Evolutionary conservation across 2,329 filamentous ascomycete species (phyloP), one percentile per base, ranked within the genome.

Genomic region (Ceratocystis ficicola): DNA sequence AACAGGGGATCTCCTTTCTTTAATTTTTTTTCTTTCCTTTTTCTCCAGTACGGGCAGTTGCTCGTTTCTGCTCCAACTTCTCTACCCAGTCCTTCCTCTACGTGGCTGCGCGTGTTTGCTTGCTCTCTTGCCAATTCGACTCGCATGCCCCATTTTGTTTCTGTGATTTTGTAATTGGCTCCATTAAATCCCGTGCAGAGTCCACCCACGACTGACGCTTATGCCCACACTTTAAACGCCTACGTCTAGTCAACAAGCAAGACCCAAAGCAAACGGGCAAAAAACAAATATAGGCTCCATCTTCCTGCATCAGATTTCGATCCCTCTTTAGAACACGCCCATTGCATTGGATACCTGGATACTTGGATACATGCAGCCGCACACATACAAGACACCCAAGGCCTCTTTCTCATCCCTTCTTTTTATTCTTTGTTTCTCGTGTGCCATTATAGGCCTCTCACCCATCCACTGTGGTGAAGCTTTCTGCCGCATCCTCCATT

Each of bases 261-360:
- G 12, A 15, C 63, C 63, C 50, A 65, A 52, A 50, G 17, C 46
- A 50, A 50, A 22, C 20, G 20, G 52, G 36, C 44, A 65, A 59
- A 63, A 59, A 50, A 28, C 44, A 46, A 67, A 65, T 59, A 63
- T 63, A 67, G 63, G 66, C 66, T 67, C 66, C 66, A 67, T 67
- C 12, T 65, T 65, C 48, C 17, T 65, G 66, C 66, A 67, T 59
- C 46, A 55, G 66, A 59, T 41, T 41, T 41, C 60, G 55, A 63
- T 67, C 66, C 66, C 46, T 65, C 63, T 57, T 55, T 48, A 55
- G 44, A 30, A 65, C 10, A 66, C 46, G 28, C 44, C 55, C 46
- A 17, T 52, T 62, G 44, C 30, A 62, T 32, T 50, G 28, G 32
- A 15, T 55, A 55, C 22, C 30, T 65, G 22, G 28, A 36, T 41